Evolutionary conservation across 352 stramenopile genomes (phyloP).

Genomic region (Globisporangium rhizosaccharum): DNA sequence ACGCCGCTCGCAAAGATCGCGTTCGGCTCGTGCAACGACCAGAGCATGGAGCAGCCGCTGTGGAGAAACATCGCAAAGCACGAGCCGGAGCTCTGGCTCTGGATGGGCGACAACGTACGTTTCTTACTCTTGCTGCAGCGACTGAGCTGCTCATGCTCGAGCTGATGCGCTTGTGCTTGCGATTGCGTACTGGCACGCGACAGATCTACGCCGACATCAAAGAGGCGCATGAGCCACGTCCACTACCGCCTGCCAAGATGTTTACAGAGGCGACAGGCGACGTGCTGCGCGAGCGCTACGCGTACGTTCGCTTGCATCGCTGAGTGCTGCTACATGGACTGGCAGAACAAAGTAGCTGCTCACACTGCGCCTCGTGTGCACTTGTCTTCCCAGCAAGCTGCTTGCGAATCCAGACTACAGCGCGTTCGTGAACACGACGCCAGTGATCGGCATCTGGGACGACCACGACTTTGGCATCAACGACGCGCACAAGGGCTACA

Average conservation of each 20-base stretch:
- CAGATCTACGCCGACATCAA: conserved; percentile 79
- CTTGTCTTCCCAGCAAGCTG: conserved; percentile 35
- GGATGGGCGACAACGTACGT: conserved; percentile 85
- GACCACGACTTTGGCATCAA: conserved; percentile 92
- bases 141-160: too few relatives aligned
- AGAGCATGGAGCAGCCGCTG: conserved; percentile 77
- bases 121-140: too few relatives aligned
- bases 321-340: not conserved
- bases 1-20: conserved; percentile 45
- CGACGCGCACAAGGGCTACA: conserved; percentile 74
- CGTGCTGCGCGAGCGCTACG: conserved; percentile 55
- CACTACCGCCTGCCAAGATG: conserved; percentile 45
- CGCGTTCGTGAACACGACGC: conserved; percentile 49
- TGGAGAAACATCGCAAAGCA: conserved; percentile 58
- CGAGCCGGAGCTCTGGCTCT: conserved; percentile 74
- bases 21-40: conserved; percentile 86
- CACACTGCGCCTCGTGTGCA: not conserved
- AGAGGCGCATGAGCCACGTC: conserved; percentile 38
- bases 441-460: conserved; percentile 86
- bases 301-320: conserved; percentile 22
- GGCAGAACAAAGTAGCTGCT: not conserved
- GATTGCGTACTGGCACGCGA: not conserved
- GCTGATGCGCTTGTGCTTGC: too few relatives aligned
- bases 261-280: conserved; percentile 48
- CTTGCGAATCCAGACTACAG: conserved; percentile 61